Evolutionary conservation across 495 filamentous ascomycete genomes (phyloP).

Genomic region (Delitschia confertaspora): DNA sequence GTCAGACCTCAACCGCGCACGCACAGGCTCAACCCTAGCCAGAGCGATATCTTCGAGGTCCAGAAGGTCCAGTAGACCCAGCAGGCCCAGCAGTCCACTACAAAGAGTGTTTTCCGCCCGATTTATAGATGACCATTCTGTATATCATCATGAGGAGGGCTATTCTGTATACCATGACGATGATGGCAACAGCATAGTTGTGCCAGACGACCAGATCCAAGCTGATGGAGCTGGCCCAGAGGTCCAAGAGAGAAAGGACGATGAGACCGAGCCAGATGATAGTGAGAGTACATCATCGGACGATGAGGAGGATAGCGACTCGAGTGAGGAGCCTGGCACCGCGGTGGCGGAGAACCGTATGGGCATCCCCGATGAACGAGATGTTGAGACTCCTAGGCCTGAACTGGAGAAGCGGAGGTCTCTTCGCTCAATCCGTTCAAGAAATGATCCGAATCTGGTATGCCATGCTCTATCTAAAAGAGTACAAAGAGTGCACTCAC

Average conservation of each 20-base stretch:
- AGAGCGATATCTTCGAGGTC: conserved; percentile 17
- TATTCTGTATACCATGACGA: conserved; percentile 10
- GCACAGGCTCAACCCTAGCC: conserved; percentile 2
- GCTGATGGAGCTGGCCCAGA: not conserved
- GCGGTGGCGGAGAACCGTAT: conserved; percentile 26
- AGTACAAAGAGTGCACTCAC: not conserved
- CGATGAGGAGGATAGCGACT: conserved; percentile 16
- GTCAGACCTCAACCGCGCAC: conserved; percentile 1
- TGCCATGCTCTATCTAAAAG: not conserved
- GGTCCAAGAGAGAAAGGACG: conserved; percentile 4
- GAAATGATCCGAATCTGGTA: conserved; percentile 34
- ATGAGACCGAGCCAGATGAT: conserved; percentile 3
- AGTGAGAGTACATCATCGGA: conserved; percentile 10
- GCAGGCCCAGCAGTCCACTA: conserved; percentile 7
- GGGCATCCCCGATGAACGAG: conserved; percentile 28
- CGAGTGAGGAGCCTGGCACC: conserved; percentile 13
- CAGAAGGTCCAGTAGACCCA: conserved; percentile 11
- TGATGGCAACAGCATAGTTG: conserved; percentile 5
- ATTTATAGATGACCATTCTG: conserved; percentile 28
- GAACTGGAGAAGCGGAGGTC: conserved; percentile 30
- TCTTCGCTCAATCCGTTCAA: conserved; percentile 22
- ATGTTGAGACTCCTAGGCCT: conserved; percentile 29
- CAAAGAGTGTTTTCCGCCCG: conserved; percentile 21
- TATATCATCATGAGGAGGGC: conserved; percentile 25
- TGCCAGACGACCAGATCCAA: conserved; percentile 3